Evolutionary conservation across 139 green algal genomes (phyloP).

Genomic region (Chlamydomonas schloesseri): DNA sequence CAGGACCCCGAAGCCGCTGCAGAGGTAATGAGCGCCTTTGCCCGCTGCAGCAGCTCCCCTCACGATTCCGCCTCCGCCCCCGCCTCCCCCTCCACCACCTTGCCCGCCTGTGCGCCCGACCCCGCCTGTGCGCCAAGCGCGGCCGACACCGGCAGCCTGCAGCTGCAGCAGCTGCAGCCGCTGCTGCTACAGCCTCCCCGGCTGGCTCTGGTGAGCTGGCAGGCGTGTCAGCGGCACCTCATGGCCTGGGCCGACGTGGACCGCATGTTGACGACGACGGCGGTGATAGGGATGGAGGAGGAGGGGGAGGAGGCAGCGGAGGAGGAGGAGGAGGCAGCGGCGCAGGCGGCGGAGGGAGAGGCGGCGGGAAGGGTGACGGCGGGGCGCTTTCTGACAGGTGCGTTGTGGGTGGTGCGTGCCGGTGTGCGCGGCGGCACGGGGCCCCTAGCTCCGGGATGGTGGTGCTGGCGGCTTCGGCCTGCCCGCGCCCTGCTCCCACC

Average conservation of each 20-base stretch:
- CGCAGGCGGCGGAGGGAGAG: neutral
- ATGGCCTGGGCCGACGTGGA: conserved; percentile 6
- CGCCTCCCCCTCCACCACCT: neutral
- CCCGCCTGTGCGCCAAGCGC: too few species aligned
- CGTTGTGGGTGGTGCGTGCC: neutral
- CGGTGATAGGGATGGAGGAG: too few species aligned
- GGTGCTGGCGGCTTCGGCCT: too few species aligned
- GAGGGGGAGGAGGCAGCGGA: neutral
- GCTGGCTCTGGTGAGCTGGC: conserved; percentile 18
- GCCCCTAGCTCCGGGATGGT: too few species aligned
- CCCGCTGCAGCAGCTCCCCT: too few species aligned
- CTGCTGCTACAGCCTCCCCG: neutral
- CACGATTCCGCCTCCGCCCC: neutral
- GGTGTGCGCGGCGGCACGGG: too few species aligned
- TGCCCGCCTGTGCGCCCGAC: neutral
- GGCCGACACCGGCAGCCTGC: neutral
- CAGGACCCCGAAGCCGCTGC: conserved; percentile 14
- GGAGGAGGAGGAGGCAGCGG: neutral
- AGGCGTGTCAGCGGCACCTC: conserved; percentile 1
- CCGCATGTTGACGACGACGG: neutral
- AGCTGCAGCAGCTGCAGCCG: neutral
- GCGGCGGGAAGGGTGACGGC: neutral
- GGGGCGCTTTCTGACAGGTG: conserved; percentile 15
- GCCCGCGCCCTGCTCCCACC: too few species aligned
- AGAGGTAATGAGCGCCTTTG: neutral